phyloP scores from a whole-genome alignment of 1,284 basidiomycete species.

The Austroboletus novae-zelandiae region DNA sequence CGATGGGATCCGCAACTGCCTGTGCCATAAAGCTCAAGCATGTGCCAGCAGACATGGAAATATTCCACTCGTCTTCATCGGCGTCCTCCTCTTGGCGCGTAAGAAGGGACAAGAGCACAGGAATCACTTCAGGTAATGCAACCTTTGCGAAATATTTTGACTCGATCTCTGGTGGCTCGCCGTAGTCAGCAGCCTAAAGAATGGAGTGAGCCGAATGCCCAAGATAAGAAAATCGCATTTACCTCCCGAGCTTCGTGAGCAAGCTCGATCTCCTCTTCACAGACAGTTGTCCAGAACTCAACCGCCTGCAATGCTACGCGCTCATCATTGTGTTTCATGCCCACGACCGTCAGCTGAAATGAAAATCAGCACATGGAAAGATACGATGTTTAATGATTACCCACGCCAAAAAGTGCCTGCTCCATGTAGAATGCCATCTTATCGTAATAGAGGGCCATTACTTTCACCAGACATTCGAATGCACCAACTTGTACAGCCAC shows the following conservation, averaged over 20 bases:
- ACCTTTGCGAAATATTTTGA: conserved; percentile 93
- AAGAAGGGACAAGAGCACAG: conserved; percentile 86
- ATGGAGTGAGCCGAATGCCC: conserved; percentile 7
- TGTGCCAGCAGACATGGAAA: conserved; percentile 96
- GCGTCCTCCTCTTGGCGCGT: conserved; percentile 96
- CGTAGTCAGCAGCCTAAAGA: conserved; percentile 81
- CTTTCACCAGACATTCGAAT: conserved; percentile 94
- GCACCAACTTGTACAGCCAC: conserved; percentile 87
- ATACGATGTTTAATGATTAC: conserved; percentile 32
- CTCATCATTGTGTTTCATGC: conserved; percentile 95
- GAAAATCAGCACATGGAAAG: conserved; percentile 21
- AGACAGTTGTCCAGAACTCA: conserved; percentile 99
- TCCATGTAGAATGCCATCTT: conserved; percentile 99
- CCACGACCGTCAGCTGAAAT: conserved; percentile 89
- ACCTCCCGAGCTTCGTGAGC: conserved; percentile 93
- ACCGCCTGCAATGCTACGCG: conserved; percentile 94
- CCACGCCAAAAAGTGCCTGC: conserved; percentile 93
- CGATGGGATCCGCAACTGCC: conserved; percentile 89
- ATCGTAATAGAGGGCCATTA: conserved; percentile 98
- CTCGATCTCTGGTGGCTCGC: conserved; percentile 85
- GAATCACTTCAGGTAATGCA: conserved; percentile 92
- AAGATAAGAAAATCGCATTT: conserved; percentile 3
- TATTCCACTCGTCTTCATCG: conserved; percentile 99
- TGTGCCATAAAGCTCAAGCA: conserved; percentile 88
- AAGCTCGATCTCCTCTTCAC: conserved; percentile 95